Evolutionary conservation across 371 early-diverging fungal species (phyloP).

Genomic region (Chytridium lagenaria): DNA sequence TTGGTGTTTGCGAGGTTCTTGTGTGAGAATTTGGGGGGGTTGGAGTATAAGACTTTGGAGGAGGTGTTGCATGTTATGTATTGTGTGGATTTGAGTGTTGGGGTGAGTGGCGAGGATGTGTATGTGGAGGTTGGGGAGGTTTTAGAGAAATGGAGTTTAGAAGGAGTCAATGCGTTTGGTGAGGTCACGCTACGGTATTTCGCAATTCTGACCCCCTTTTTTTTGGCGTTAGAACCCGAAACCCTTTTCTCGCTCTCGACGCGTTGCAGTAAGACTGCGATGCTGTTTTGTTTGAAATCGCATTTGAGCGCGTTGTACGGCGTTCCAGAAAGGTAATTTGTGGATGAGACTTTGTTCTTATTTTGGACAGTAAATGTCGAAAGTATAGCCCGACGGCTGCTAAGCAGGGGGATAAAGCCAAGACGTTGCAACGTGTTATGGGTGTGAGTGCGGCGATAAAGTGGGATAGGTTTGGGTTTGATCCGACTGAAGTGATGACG

Average conservation of each 20-base stretch:
- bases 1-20: conserved; percentile 73
- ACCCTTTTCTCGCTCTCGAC: conserved; percentile 21
- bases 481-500: too few relatives aligned
- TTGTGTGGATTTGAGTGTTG: conserved; percentile 70
- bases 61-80: conserved; percentile 79
- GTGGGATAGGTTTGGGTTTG: too few relatives aligned
- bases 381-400: too few relatives aligned
- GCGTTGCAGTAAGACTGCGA: conserved; percentile 45
- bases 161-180: conserved; percentile 23
- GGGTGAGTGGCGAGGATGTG: conserved; percentile 68
- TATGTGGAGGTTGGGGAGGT: conserved; percentile 42
- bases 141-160: conserved; percentile 15
- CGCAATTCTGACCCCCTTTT: neutral
- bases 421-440: too few relatives aligned
- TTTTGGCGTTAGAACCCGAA: conserved; percentile 22
- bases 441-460: too few relatives aligned
- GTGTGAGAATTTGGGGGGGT: conserved; percentile 76
- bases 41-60: conserved; percentile 77
- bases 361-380: too few relatives aligned
- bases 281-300: conserved; percentile 66
- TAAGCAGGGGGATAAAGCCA: too few relatives aligned
- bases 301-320: conserved; percentile 67
- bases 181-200: conserved; percentile 13
- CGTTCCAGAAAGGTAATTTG: conserved; percentile 72
- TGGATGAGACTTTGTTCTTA: too few relatives aligned